Base-by-base conservation (phyloP, 768 basidiomycete genomes). In the Kwoniella europaea region DNA sequence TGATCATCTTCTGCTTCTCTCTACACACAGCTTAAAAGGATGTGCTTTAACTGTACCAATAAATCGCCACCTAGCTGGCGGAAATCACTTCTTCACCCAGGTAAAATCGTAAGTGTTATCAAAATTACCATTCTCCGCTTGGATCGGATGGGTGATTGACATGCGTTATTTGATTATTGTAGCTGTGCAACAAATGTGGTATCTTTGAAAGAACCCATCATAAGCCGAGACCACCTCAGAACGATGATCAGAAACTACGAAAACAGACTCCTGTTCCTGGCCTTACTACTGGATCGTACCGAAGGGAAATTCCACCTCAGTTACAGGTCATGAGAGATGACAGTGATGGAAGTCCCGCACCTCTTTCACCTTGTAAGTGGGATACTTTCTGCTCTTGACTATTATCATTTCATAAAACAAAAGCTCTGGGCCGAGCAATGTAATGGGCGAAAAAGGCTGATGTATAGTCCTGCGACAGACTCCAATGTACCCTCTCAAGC, bases 121-220 rank as follows among this genome's bases (percentile, higher is more conserved):
- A 15, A 7, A 6, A 9, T 35, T 35, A 4, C 35, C 35, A 35
- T 35, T 35, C 35, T 35, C 6, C 35, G 35, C 3, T 35, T 7
- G 35, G 35, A 35, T 35, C 35, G 6, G 35, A 6, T 35, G 35
- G 35, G 7, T 7, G 35, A 35, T 6, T 35, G 35, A 35, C 6
- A 35, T 35, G 35, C 35, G 5, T 35, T 35, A 35, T 9, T 9
- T 7, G 35, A 7, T 1, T 35, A 35, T 35, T 35, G 1, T 7
- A 73, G 72, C 72, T 73, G 6, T 73, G 72, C 55, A 73, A 73
- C 53, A 69, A 65, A 29, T 71, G 69, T 27, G 69, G 69, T 52
- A 65, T 71, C 27, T 71, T 71, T 53, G 70, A 72, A 20, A 60
- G 71, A 13, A 72, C 71, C 0, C 71, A 72, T 44, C 66, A 55